Percentiles rank a stretch among this genome's conserved stretches.
These are phyloP conservation scores for Teratosphaeria zuluensis DNA, from an alignment of 2,329 filamentous ascomycete species.

Conservation along the genomic window DNA sequence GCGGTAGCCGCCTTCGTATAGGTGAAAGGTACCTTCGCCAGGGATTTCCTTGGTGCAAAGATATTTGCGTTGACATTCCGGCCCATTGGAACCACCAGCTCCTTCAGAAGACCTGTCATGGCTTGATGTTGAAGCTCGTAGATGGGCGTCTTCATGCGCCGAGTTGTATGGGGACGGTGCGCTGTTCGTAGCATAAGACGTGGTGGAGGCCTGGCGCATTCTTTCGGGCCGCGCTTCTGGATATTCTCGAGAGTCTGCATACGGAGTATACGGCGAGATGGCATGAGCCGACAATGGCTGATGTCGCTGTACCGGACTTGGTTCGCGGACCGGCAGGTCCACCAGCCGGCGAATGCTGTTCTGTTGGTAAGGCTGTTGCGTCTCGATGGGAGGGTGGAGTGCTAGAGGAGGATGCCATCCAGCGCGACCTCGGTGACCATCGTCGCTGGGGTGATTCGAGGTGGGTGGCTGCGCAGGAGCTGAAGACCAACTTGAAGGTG, in stretches of 20 bases:
- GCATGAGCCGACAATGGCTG: constrained; percentile 7
- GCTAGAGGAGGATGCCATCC: constrained; percentile 15
- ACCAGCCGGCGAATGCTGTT: constrained; percentile 8
- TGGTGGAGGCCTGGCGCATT: constrained; percentile 11
- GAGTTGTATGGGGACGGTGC: constrained; percentile 18
- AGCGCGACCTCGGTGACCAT: constrained; percentile 9
- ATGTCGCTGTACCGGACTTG: constrained; percentile 17
- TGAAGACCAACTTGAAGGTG: not conserved
- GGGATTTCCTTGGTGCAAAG: constrained; percentile 21
- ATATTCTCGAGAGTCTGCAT: constrained; percentile 14
- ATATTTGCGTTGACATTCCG: constrained; percentile 22
- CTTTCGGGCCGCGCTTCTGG: constrained; percentile 11
- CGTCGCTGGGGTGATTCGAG: constrained; percentile 7
- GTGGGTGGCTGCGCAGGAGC: constrained; percentile 1
- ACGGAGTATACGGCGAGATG: constrained; percentile 15
- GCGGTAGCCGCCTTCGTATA: constrained; percentile 24
- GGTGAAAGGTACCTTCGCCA: constrained; percentile 21
- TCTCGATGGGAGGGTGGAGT: constrained; percentile 10
- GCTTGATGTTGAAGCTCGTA: constrained; percentile 9
- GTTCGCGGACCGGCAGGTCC: constrained; percentile 21
- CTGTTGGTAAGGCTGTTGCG: constrained; percentile 6
- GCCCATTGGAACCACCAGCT: not conserved
- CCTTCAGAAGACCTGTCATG: constrained; percentile 10
- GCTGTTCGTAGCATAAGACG: constrained; percentile 15
- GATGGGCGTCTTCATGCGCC: constrained; percentile 12